Percentiles rank a stretch among this genome's conserved stretches.
Conservation (phyloP, 2,329 filamentous ascomycete species). For the Arthroderma sp. region DNA sequence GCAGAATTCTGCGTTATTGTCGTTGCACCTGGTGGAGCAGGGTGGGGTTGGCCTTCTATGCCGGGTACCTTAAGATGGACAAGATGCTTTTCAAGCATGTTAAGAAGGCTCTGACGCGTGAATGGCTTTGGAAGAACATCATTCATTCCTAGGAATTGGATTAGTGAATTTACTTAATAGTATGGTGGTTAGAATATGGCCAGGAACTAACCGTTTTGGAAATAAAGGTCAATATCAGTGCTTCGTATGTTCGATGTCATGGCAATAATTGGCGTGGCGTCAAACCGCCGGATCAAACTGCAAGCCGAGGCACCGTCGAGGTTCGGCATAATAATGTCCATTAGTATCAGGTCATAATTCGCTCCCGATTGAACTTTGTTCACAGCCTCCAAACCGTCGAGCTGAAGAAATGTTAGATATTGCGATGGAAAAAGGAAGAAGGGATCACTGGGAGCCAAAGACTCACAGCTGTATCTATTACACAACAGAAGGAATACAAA, state of each 20-base stretch:
- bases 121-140: constrained; percentile 96
- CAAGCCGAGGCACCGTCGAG: constrained; percentile 91
- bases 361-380: constrained; percentile 60
- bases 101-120: constrained; percentile 71
- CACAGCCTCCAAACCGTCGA: constrained; percentile 82
- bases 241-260: constrained; percentile 98
- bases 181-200: neutral
- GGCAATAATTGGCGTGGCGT: constrained; percentile 76
- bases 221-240: constrained; percentile 94
- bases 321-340: constrained; percentile 96
- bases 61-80: constrained; percentile 61
- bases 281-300: constrained; percentile 79
- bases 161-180: too few species aligned
- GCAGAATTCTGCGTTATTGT: constrained; percentile 39
- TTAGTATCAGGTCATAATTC: constrained; percentile 60
- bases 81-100: constrained; percentile 79
- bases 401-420: constrained; percentile 33
- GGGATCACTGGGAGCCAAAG: neutral
- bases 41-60: constrained; percentile 14
- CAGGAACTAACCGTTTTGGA: constrained; percentile 65
- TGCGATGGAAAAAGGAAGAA: neutral
- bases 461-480: constrained; percentile 51
- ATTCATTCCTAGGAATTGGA: constrained; percentile 64
- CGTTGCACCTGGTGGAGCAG: constrained; percentile 26
- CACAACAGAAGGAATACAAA: constrained; percentile 50